Evolutionary conservation across 177 flowering plant species (phyloP).

Genomic region (Telopea speciosissima): DNA sequence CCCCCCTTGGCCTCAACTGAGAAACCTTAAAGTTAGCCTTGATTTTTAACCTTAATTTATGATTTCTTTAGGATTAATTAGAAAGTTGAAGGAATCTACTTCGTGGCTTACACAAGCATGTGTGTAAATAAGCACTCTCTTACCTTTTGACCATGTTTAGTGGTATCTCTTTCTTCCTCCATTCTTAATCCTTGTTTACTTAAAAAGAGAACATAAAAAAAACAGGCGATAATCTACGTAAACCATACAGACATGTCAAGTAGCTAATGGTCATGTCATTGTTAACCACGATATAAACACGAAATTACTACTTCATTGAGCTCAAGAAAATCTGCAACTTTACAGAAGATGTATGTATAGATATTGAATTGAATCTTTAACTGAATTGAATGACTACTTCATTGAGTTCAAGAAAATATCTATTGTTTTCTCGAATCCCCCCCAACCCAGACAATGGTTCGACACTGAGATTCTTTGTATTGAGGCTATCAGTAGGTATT

Average conservation of each 20-base stretch:
- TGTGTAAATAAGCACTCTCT: conserved; percentile 4
- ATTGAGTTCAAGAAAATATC: background rate
- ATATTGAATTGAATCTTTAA: background rate
- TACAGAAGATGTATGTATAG: background rate
- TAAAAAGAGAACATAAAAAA: too few species aligned
- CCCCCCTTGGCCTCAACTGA: conserved; percentile 11
- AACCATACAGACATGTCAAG: conserved; percentile 18
- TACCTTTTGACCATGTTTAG: conserved; percentile 29
- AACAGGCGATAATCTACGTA: conserved; percentile 9
- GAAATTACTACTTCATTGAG: background rate
- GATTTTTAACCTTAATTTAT: background rate
- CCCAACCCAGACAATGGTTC: background rate
- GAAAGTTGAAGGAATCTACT: conserved; percentile 32
- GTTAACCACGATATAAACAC: conserved; percentile 2
- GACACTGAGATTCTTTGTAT: background rate
- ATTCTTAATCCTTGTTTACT: conserved; percentile 9
- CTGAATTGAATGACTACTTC: background rate
- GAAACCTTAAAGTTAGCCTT: conserved; percentile 2
- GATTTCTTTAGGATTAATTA: conserved; percentile 8
- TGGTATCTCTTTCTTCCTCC: conserved; percentile 9
- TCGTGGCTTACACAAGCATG: conserved; percentile 30
- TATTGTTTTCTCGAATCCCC: background rate
- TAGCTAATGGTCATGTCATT: conserved; percentile 11
- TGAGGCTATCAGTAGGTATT: background rate
- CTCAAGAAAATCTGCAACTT: background rate